These are phyloP conservation scores for Trametes sp. DNA, from an alignment of 1,284 basidiomycete genomes.

Conservation along the genomic window DNA sequence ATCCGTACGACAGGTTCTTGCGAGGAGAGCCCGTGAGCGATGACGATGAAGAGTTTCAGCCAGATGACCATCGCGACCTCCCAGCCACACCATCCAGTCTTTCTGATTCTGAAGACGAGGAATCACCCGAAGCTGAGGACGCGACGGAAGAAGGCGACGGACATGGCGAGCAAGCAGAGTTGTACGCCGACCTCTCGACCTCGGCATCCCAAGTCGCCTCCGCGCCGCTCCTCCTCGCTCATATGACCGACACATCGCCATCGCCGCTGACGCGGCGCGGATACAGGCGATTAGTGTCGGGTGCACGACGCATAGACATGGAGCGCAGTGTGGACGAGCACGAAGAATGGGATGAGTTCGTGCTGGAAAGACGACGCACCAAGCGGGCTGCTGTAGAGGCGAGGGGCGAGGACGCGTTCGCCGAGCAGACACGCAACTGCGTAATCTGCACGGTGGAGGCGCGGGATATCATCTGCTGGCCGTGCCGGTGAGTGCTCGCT, in stretches of 20 bases:
- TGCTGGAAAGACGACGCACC: constrained; percentile 33
- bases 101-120: constrained; percentile 32
- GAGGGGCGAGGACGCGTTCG: constrained; percentile 35
- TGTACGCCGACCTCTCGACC: constrained; percentile 55
- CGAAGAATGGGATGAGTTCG: constrained; percentile 36
- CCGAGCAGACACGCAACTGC: constrained; percentile 57
- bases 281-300: constrained; percentile 48
- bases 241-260: constrained; percentile 50
- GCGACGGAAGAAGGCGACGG: constrained; percentile 35
- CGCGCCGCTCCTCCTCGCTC: constrained; percentile 57
- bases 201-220: constrained; percentile 41
- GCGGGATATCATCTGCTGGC: constrained; percentile 80
- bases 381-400: constrained; percentile 24
- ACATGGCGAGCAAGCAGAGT: constrained; percentile 45
- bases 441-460: constrained; percentile 78
- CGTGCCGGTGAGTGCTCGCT: constrained; percentile 64
- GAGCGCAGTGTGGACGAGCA: neutral
- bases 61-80: constrained; percentile 15
- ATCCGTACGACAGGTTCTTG: constrained; percentile 64
- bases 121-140: constrained; percentile 33
- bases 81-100: constrained; percentile 13
- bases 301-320: neutral
- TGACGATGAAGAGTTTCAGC: constrained; percentile 61
- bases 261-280: constrained; percentile 56
- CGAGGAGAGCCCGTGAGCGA: constrained; percentile 68